Base-by-base conservation (phyloP, 495 filamentous ascomycete species). In the Beverwykella pulmonaria region DNA sequence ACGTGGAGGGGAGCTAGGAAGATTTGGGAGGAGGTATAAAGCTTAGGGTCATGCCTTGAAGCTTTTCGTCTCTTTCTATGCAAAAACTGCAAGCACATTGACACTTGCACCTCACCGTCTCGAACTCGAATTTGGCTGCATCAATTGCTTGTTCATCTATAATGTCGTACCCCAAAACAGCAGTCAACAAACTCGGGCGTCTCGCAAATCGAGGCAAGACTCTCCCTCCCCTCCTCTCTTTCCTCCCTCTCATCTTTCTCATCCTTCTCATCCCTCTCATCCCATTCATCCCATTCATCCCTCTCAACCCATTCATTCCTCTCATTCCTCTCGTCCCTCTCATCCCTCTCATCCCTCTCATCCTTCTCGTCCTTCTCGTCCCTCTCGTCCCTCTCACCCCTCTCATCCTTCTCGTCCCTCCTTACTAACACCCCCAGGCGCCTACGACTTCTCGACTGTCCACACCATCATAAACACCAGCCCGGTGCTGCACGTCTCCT, bases 401-500 rank as follows among this genome's bases (percentile, higher is more conserved):
- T 34, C 32, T 5, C 32, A 34, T 6, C 32, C 12, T 12, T 6
- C 32, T 12, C 32, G 15, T 47, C 44, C 3, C 44, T 22, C 6
- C 44, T 4, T 47, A 47, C 44, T 22, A 17, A 48, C 22, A 23
- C 23, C 20, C 22, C 19, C 20, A 67, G 64, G 57, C 15, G 64
- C 64, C 44, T 96, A 96, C 75, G 86, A 92, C 67, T 83, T 90
- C 49, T 79, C 82, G n/a, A 85, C 89, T 2, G 91, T 96, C 73
- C 91, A 97, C 73, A 75, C 74, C 49, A 90, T 97, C 68, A 80
- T 97, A 77, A 93, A 94, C 76, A 79, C 81, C 8, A 34, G 36
- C 53, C 61, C 70, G 1, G 48, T 72, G 23, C 57, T 72, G 20
- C 70, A 72, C 34, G 70, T 96, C 59, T 91, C 92, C 59, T 96